Conservation (phyloP, 306 rosid genomes). For the Bauhinia variegata region DNA sequence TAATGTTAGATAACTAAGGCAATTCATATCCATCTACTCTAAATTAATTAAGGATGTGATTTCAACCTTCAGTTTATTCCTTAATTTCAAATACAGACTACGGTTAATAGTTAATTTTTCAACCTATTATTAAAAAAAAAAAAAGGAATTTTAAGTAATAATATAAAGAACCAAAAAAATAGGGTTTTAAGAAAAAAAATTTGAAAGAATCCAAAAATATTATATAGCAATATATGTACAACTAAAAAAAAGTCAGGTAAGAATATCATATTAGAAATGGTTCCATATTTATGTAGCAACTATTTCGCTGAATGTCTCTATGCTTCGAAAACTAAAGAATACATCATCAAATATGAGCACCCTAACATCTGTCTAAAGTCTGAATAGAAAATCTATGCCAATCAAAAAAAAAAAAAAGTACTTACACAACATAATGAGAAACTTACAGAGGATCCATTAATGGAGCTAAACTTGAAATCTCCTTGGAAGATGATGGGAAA, state of each 20-base stretch:
- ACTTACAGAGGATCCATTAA: constrained; percentile 96
- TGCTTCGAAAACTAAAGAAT: not conserved
- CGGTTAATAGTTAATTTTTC: too few species aligned
- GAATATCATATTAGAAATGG: not conserved
- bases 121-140: too few species aligned
- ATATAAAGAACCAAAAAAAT: too few species aligned
- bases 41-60: not conserved
- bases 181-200: too few species aligned
- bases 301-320: not conserved
- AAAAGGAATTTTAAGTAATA: too few species aligned
- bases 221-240: too few species aligned
- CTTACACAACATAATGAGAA: constrained; percentile 32
- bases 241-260: too few species aligned
- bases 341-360: not conserved
- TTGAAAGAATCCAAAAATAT: too few species aligned
- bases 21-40: not conserved
- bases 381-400: not conserved
- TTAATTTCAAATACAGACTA: not conserved
- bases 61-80: not conserved
- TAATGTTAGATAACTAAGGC: not conserved
- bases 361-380: not conserved
- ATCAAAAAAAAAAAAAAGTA: constrained; percentile 25
- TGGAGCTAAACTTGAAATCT: constrained; percentile 89
- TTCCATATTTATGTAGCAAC: not conserved
- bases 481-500: constrained; percentile 89